A percentile compares a stretch with the other conserved stretches of the same genome.
phyloP scores from a whole-genome alignment of 1,284 basidiomycete genomes.

The Xanthoconium separans region DNA sequence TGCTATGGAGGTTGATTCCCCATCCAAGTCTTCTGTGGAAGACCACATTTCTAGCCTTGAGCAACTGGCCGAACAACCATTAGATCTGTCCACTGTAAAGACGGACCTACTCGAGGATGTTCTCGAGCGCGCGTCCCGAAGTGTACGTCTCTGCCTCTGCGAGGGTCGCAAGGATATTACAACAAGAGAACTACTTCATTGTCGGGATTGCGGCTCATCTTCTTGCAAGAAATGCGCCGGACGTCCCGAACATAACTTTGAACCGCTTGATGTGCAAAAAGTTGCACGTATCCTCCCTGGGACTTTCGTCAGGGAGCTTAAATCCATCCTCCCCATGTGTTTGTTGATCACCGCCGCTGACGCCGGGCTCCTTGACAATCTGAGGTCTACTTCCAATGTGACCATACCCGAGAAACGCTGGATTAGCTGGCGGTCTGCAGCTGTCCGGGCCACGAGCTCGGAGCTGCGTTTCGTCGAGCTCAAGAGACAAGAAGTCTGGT shows the following conservation, averaged over 20 bases:
- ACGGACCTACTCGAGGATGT: slow-evolving; percentile 53
- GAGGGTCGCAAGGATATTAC: slow-evolving; percentile 86
- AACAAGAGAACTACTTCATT: slow-evolving; percentile 66
- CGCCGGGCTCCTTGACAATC: slow-evolving; percentile 48
- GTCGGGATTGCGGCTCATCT: slow-evolving; percentile 75
- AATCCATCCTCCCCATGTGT: slow-evolving; percentile 86
- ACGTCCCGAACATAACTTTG: slow-evolving; percentile 82
- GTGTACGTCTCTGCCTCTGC: slow-evolving; percentile 81
- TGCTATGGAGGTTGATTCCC: slow-evolving; percentile 47
- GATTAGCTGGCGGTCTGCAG: slow-evolving; percentile 67
- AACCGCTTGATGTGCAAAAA: slow-evolving; percentile 47
- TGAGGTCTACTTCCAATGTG: slow-evolving; percentile 46
- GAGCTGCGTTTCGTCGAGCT: slow-evolving; percentile 85
- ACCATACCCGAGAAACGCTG: slow-evolving; percentile 55
- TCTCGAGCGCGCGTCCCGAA: slow-evolving; percentile 65
- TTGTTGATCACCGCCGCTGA: slow-evolving; percentile 61
- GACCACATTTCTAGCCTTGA: slow-evolving; percentile 72
- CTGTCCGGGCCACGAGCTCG: slow-evolving; percentile 56
- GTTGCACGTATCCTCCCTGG: slow-evolving; percentile 64
- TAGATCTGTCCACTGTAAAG: slow-evolving; percentile 67
- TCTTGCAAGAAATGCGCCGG: slow-evolving; percentile 88
- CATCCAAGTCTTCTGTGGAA: slow-evolving; percentile 33
- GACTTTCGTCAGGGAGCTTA: slow-evolving; percentile 74
- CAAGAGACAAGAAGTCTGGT: slow-evolving; percentile 89
- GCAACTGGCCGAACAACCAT: slow-evolving; percentile 54